These are phyloP conservation scores for Macrophomina phaseolina DNA, from an alignment of 2,329 filamentous ascomycete species.

Conservation along the genomic window DNA sequence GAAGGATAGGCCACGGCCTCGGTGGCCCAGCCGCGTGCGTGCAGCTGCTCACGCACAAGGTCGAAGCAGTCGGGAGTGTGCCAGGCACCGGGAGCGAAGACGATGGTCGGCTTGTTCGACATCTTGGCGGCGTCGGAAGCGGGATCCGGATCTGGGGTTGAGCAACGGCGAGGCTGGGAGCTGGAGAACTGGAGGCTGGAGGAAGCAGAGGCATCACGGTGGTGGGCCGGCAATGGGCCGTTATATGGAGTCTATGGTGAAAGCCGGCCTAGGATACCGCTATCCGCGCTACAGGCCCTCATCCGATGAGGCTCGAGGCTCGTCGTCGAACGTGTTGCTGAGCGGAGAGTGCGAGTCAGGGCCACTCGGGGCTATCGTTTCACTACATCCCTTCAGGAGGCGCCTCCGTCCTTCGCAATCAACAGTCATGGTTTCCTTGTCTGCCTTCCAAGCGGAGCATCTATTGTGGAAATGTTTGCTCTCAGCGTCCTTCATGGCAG, in stretches of 20 bases:
- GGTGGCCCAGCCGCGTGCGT: conserved; percentile 39
- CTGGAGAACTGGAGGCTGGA: background rate
- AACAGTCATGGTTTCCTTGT: background rate
- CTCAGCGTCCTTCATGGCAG: too few species aligned
- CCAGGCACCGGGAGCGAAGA: conserved; percentile 48
- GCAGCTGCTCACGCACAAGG: conserved; percentile 36
- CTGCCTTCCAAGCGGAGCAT: background rate
- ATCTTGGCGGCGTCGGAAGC: conserved; percentile 1
- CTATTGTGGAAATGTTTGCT: too few species aligned
- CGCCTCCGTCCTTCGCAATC: background rate
- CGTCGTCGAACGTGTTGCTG: background rate
- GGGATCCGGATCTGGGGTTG: background rate
- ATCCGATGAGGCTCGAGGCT: background rate
- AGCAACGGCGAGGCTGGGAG: background rate
- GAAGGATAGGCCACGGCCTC: conserved; percentile 39
- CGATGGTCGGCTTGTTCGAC: conserved; percentile 38
- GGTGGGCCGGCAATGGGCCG: background rate
- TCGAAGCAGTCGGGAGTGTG: conserved; percentile 42
- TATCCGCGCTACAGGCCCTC: background rate
- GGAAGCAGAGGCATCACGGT: background rate
- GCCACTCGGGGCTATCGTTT: background rate
- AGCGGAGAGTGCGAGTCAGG: background rate
- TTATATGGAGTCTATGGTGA: conserved; percentile 1
- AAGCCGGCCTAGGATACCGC: background rate
- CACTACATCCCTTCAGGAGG: background rate